Percentiles rank a stretch among this genome's conserved stretches.
These are phyloP conservation scores for Pestalotiopsis sp. DNA, from an alignment of 2,329 filamentous ascomycete genomes.

Conservation along the genomic window DNA sequence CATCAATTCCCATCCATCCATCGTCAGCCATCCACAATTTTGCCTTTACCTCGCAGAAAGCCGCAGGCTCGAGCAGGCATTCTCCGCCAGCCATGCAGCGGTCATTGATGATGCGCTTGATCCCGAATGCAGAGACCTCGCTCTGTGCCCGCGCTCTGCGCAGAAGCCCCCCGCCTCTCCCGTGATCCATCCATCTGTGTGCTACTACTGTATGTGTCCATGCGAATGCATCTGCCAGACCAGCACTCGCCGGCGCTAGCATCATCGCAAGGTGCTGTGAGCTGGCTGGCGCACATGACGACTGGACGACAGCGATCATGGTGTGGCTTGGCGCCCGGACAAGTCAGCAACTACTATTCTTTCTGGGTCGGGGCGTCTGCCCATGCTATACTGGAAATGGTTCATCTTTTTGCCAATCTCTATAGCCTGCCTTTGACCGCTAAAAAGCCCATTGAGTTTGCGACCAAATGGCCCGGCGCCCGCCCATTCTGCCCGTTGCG, in stretches of 20 bases:
- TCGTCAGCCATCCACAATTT: not conserved
- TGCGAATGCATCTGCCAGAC: not conserved
- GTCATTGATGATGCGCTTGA: not conserved
- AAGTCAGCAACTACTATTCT: not conserved
- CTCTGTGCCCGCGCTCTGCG: not conserved
- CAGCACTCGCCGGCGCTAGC: conserved; percentile 1
- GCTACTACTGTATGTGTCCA: not conserved
- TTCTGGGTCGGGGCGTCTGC: not conserved
- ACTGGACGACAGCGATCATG: not conserved
- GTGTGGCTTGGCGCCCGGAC: not conserved
- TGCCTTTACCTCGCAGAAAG: not conserved
- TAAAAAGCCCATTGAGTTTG: not conserved
- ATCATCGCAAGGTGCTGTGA: not conserved
- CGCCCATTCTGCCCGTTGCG: not conserved
- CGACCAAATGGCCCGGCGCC: not conserved
- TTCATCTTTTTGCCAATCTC: not conserved
- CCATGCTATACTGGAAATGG: not conserved
- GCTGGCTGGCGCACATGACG: not conserved
- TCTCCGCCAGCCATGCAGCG: not conserved
- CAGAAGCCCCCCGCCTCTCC: not conserved
- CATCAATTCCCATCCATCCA: not conserved
- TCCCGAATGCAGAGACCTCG: not conserved
- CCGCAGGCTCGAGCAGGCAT: not conserved
- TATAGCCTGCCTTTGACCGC: not conserved
- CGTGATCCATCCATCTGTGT: too few relatives aligned